These are phyloP conservation scores for Claviceps maximensis DNA, from an alignment of 2,329 filamentous ascomycete species.

Conservation along the genomic window DNA sequence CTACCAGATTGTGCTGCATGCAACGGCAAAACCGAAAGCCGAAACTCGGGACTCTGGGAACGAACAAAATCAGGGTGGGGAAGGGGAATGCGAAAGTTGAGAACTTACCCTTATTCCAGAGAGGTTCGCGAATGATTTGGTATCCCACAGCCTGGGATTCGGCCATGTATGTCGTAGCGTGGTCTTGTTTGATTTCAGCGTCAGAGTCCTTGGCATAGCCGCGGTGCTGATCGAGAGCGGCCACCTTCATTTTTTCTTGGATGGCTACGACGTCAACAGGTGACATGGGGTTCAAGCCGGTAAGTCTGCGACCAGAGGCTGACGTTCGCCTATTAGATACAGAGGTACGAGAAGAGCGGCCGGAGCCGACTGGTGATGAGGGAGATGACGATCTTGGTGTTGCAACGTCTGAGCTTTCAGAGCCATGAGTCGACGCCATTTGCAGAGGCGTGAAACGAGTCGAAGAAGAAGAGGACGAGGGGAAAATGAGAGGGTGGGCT, in stretches of 20 bases:
- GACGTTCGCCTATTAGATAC: conserved; percentile 39
- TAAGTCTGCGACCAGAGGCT: conserved; percentile 36
- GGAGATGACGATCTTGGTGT: conserved; percentile 42
- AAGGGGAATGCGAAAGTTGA: not conserved
- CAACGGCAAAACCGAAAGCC: not conserved
- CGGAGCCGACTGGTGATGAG: conserved; percentile 32
- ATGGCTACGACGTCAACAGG: conserved; percentile 43
- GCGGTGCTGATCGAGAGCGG: conserved; percentile 44
- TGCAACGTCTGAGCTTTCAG: conserved; percentile 36
- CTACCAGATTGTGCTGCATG: not conserved
- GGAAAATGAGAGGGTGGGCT: not conserved
- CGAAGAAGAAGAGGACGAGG: not conserved
- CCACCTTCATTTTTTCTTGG: conserved; percentile 47
- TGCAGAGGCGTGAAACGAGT: conserved; percentile 11
- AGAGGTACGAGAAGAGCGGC: conserved; percentile 35
- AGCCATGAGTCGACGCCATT: conserved; percentile 27
- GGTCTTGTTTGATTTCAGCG: conserved; percentile 40
- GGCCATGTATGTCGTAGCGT: conserved; percentile 38
- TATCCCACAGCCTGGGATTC: conserved; percentile 42
- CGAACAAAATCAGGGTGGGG: not conserved
- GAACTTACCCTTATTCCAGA: conserved; percentile 51
- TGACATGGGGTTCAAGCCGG: conserved; percentile 41
- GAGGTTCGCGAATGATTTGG: conserved; percentile 47
- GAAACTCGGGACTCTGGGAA: too few species aligned
- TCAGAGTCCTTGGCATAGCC: conserved; percentile 47